These are phyloP conservation scores for Teunomyces panamensis DNA, from an alignment of 805 yeast genomes.

Conservation along the genomic window DNA sequence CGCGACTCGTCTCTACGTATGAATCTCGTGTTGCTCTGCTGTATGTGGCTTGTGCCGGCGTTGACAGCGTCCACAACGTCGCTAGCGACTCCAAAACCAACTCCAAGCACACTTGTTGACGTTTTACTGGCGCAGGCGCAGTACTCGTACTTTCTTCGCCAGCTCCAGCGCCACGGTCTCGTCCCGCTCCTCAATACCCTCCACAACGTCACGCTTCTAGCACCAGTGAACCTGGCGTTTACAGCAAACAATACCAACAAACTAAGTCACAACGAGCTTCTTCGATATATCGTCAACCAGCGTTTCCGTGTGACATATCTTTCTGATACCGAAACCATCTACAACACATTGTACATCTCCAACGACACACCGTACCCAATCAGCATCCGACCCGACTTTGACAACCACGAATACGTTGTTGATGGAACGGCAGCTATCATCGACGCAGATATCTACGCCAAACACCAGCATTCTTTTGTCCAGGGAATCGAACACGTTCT, in stretches of 20 bases:
- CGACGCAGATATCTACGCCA: constrained; percentile 56
- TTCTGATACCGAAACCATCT: constrained; percentile 20
- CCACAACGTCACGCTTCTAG: constrained; percentile 67
- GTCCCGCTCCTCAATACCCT: constrained; percentile 60
- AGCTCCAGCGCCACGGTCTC: constrained; percentile 59
- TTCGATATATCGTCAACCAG: constrained; percentile 34
- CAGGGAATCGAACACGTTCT: constrained; percentile 58
- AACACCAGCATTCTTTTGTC: constrained; percentile 60
- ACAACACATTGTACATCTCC: constrained; percentile 26
- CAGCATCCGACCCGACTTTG: constrained; percentile 23
- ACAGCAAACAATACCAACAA: constrained; percentile 16
- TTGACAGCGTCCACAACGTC: constrained; percentile 9
- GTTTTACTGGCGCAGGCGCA: constrained; percentile 64
- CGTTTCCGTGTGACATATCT: constrained; percentile 31
- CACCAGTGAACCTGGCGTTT: constrained; percentile 81
- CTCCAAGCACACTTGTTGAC: constrained; percentile 57
- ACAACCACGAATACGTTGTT: constrained; percentile 29
- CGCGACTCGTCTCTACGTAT: background rate
- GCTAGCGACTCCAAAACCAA: constrained; percentile 8
- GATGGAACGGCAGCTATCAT: constrained; percentile 50
- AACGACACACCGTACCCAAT: constrained; percentile 16
- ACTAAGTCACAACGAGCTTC: constrained; percentile 11
- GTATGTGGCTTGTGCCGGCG: background rate
- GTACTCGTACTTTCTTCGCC: constrained; percentile 60
- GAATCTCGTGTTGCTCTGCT: background rate